These are phyloP conservation scores for Thielaviopsis punctulata DNA, from an alignment of 2,329 filamentous ascomycete species.

Conservation along the genomic window DNA sequence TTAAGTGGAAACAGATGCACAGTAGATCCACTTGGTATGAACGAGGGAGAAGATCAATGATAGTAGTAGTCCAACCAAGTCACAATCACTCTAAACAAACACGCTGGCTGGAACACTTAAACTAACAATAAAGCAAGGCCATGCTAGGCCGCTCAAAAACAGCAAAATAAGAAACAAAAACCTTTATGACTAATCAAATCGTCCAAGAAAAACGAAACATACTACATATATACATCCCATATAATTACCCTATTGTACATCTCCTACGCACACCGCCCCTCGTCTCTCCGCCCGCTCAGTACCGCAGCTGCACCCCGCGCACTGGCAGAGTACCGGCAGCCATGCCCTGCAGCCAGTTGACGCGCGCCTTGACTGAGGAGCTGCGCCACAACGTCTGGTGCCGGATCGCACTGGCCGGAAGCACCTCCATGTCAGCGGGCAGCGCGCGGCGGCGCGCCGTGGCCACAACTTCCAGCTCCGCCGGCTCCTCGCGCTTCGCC, in stretches of 20 bases:
- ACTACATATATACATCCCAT: background rate
- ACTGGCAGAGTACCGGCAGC: background rate
- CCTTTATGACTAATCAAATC: too few relatives aligned
- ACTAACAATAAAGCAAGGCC: background rate
- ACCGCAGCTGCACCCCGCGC: background rate
- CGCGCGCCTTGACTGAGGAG: background rate
- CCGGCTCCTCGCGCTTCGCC: background rate
- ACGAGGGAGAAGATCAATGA: too few relatives aligned
- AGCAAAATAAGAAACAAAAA: too few relatives aligned
- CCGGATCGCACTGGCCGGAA: background rate
- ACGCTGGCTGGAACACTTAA: too few relatives aligned
- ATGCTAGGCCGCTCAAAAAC: background rate
- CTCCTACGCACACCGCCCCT: background rate
- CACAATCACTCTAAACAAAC: too few relatives aligned
- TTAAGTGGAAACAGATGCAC: too few relatives aligned
- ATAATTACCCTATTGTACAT: background rate
- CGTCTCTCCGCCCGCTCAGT: too few relatives aligned
- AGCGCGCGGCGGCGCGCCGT: background rate
- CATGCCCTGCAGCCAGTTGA: slow-evolving; percentile 5
- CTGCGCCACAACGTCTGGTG: slow-evolving; percentile 1
- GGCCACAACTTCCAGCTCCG: background rate
- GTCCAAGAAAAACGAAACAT: background rate
- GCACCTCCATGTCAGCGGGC: background rate
- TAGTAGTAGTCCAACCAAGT: too few relatives aligned
- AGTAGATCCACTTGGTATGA: too few relatives aligned